Base-by-base conservation (phyloP, 257 asterid genomes). In the Parsonsia alboflavescens region DNA sequence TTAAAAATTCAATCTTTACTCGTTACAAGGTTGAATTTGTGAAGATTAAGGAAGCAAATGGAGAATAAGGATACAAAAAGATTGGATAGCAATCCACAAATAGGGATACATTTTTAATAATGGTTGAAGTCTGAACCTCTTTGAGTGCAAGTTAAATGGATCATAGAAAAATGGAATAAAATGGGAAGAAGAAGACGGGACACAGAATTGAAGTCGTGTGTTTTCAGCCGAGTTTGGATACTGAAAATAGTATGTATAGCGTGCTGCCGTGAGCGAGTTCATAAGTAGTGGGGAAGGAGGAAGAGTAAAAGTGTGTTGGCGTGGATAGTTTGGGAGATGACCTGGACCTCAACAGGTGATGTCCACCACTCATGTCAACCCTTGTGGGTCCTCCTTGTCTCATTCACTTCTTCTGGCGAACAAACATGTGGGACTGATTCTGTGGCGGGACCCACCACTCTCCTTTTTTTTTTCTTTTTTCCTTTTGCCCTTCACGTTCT, bases 311-410 rank as follows among this genome's bases (percentile, higher is more conserved):
- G 22, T 17, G 52, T 41, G 65, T 15, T 70, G 69, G 75, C 68
- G 70, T 75, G 81, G 87, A 82, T 77, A 70, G 76, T 81, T 72
- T 70, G 79, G 70, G 75, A 46, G 85, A 80, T 85, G 91, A 89
- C 86, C 66, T 85, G 88, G 85, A 76, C 66, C 74, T 69, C 67
- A 72, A 80, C 79, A 54, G 36, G 80, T 80, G 85, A 85, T 78
- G 67, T 77, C 10, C 85, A 79, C 87, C 89, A 79, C 82, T 83
- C 84, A 71, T 78, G 82, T 84, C 85, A 77, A 80, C 65, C 78
- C 80, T 58, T 74, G 80, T 79, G 76, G 85, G 86, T 26, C 87
- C 86, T 36, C 54, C 74, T 57, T 76, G 75, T 83, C 84, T 56
- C 41, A 68, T 39, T 12, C 10, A 45, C 44, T 49, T 59, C 68